Evolutionary conservation across 2,329 filamentous ascomycete species (phyloP), one percentile per base, ranked within the genome.

Genomic region (Dothistroma pini): DNA sequence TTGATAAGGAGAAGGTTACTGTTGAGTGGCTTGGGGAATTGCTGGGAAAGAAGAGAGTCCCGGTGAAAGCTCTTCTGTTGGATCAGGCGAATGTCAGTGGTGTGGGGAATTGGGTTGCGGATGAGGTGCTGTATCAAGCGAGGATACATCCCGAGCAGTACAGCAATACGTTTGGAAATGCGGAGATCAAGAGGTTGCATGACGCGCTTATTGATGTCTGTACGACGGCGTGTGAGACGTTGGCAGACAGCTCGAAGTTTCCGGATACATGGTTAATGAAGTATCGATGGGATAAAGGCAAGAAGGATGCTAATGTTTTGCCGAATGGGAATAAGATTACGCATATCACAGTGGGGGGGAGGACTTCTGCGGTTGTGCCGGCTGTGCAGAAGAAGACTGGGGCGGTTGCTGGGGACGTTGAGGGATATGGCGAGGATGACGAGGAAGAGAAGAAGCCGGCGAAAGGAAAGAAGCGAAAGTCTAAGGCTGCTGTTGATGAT

Each of bases 71-170:
- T 0, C 80, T 97, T 21, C 79, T 99, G 12, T 81, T 97, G 3
- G 91, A 97, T 72, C 95, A 99, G 75, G 83, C 86, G 19, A 89
- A 89, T 73, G 89, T 97, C 63, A 95, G 90, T 70, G 95, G 95
- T 8, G 90, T 99, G 64, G 95, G 95, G 0, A 97, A 97, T 72
- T 99, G 93, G 93, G 93, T 99, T 57, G 92, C 89, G 77, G 95
- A 99, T 72, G 95, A 99, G 75, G 88, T 96, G 7, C 80, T 99
- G 56, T 99, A 93, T 71, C 88, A 97, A 68, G 89, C 95, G 5
- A 86, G 84, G 54, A 83, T 97, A 16, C 93, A 99, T 68, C 95
- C 95, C 0, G 93, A 97, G 74, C 91, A 96, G 73, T 96, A 96
- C 77, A 91, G 89, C 76, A 88, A 97, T 70, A 89, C 90, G 0